Percentiles rank a stretch among this genome's conserved stretches.
Evolutionary conservation across 768 basidiomycete species (phyloP).

Genomic region (Boletus tomentosulus): DNA sequence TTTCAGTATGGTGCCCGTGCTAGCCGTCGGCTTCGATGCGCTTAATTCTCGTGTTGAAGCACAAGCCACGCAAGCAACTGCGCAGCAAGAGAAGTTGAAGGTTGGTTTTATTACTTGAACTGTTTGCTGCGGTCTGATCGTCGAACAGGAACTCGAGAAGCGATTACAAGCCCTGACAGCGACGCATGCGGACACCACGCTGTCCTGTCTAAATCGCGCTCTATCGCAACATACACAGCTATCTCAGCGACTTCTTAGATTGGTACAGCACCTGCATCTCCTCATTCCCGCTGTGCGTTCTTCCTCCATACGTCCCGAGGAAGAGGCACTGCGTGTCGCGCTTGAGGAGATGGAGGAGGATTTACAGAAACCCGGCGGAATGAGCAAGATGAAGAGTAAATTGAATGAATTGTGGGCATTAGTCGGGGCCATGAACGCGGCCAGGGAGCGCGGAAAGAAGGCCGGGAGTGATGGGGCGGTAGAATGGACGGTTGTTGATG

Average conservation of each 20-base stretch:
- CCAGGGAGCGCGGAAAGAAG: conserved; percentile 48
- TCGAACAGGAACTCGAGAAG: conserved; percentile 56
- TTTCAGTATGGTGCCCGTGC: conserved; percentile 68
- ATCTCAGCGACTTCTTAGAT: conserved; percentile 59
- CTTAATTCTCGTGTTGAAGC: conserved; percentile 74
- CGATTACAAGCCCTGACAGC: conserved; percentile 59
- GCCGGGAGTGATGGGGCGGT: conserved; percentile 37
- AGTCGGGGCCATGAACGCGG: conserved; percentile 64
- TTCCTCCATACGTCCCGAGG: conserved; percentile 72
- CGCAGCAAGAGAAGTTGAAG: conserved; percentile 65
- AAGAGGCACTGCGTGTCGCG: conserved; percentile 66
- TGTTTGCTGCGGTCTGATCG: conserved; percentile 4
- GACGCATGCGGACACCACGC: conserved; percentile 61
- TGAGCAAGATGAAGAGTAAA: conserved; percentile 63
- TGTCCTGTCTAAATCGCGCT: conserved; percentile 62
- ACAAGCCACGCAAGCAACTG: conserved; percentile 60
- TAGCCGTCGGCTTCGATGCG: conserved; percentile 80
- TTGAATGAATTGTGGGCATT: conserved; percentile 85
- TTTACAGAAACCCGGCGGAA: conserved; percentile 46
- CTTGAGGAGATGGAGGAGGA: conserved; percentile 77
- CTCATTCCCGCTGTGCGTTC: conserved; percentile 74
- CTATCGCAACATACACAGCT: conserved; percentile 63
- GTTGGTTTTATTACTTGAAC: conserved; percentile 25
- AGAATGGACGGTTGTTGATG: conserved; percentile 85
- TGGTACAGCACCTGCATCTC: conserved; percentile 75